These are phyloP conservation scores for Wickerhamiella sorbophila DNA, from an alignment of 805 yeast genomes.

Conservation along the genomic window DNA sequence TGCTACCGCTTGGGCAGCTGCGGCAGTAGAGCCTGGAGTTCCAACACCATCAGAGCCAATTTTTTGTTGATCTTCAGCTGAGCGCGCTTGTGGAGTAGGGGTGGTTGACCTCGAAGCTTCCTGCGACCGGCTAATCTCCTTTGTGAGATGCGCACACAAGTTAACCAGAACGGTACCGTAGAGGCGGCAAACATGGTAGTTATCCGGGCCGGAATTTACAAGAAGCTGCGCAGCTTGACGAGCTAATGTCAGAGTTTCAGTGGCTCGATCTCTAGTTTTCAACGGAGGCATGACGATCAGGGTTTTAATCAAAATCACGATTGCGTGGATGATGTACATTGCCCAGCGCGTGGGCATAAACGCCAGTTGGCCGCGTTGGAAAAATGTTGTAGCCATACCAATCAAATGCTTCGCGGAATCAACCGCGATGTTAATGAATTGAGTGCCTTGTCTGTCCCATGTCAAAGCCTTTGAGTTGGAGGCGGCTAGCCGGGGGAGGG, in stretches of 20 bases:
- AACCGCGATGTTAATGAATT: slow-evolving; percentile 69
- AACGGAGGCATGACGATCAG: slow-evolving; percentile 26
- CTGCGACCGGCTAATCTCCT: background rate
- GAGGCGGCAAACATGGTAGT: slow-evolving; percentile 1
- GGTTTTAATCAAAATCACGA: slow-evolving; percentile 81
- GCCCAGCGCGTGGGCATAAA: slow-evolving; percentile 92
- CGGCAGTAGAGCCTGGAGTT: background rate
- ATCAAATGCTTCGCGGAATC: slow-evolving; percentile 72
- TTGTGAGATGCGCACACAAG: slow-evolving; percentile 30
- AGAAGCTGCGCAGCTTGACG: background rate
- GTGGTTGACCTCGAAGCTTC: background rate
- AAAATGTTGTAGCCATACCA: slow-evolving; percentile 55
- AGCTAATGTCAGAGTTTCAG: background rate
- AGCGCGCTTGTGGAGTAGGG: background rate
- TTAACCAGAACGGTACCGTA: slow-evolving; percentile 37
- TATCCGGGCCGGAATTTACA: slow-evolving; percentile 3
- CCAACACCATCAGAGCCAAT: background rate
- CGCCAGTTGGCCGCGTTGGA: slow-evolving; percentile 41
- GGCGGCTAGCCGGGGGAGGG: background rate
- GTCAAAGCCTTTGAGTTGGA: slow-evolving; percentile 30
- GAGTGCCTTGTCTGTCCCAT: slow-evolving; percentile 29
- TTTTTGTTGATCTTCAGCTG: background rate
- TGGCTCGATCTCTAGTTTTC: slow-evolving; percentile 1
- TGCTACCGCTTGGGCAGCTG: no score
- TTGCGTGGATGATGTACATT: slow-evolving; percentile 70